Percentiles rank a stretch among this genome's conserved stretches.
Conservation (phyloP, 805 yeast genomes). For the Yamadazyma insecticola region DNA sequence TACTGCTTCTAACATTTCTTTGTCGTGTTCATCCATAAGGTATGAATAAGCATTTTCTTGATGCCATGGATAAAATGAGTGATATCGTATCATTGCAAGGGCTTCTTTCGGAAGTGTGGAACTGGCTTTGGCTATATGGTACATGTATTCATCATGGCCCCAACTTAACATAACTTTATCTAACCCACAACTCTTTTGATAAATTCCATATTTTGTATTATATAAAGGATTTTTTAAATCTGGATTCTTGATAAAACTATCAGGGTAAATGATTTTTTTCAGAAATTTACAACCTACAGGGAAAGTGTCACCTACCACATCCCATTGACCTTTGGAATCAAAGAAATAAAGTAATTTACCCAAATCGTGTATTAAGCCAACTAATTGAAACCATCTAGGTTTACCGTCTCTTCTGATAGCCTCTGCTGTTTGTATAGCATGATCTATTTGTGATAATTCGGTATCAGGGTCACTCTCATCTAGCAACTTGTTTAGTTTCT, state of each 20-base stretch:
- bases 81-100: constrained; percentile 70
- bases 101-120: constrained; percentile 63
- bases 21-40: constrained; percentile 60
- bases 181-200: constrained; percentile 59
- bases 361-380: constrained; percentile 67
- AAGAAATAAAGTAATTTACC: constrained; percentile 67
- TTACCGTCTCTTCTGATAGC: constrained; percentile 63
- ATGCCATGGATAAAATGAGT: constrained; percentile 75
- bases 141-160: constrained; percentile 82
- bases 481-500: constrained; percentile 53
- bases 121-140: constrained; percentile 61
- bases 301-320: constrained; percentile 75
- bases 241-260: constrained; percentile 55
- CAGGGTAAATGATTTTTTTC: constrained; percentile 55
- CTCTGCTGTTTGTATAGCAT: constrained; percentile 72
- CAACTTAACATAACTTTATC: constrained; percentile 69
- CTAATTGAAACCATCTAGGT: constrained; percentile 74
- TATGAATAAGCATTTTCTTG: constrained; percentile 62
- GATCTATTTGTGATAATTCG: constrained; percentile 69
- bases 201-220: constrained; percentile 62
- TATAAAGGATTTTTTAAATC: constrained; percentile 61
- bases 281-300: constrained; percentile 70
- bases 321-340: constrained; percentile 76
- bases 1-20: constrained; percentile 58
- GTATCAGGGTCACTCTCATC: constrained; percentile 78